Base-by-base conservation (phyloP, 306 rosid species). In the Datisca glomerata region DNA sequence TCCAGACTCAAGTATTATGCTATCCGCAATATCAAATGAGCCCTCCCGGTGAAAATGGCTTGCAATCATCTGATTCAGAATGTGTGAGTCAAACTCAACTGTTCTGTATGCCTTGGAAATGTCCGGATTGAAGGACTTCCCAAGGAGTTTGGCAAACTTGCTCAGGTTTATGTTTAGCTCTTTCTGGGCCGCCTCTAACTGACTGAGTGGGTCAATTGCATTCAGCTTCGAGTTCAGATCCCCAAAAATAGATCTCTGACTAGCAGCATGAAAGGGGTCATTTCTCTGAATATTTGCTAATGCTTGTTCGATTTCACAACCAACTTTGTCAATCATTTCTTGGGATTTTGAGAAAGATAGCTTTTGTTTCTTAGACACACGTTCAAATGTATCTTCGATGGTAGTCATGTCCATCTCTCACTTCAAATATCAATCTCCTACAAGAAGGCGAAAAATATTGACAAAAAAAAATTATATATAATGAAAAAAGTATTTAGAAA, bases 101-200 rank as follows among this genome's bases (percentile, higher is more conserved):
- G 66, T 75, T 66, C 87, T 71, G 67, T 69, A 76, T 23, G 93
- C 96, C 76, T 77, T 80, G 49, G 96, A 80, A 61, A 85, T 67
- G 65, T 85, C 87, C 1, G 85, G 66, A 62, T 69, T 76, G 45
- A 80, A 74, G 49, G 38, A 25, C 42, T 66, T 85, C 27, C 76
- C 87, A 27, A 77, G 69, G 55, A 71, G 61, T 60, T 74, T 85
- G 31, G 66, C 78, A 72, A 53, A 80, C 70, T 74, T 85, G 61
- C 71, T 36, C 48, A 85, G 71, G 56, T 49, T 64, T 24, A 36
- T 10, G 44, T 69, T 76, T 55, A 73, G 64, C 24, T 85, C 96
- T 63, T 74, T 85, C 62, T 76, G 83, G 11, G 81, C 47, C 44
- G 67, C 80, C 55, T 80, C 96, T 22, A 85, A 41, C 68, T 69